These are phyloP conservation scores for Plectosphaerella cucumerina DNA, from an alignment of 2,329 filamentous ascomycete species.

Conservation along the genomic window DNA sequence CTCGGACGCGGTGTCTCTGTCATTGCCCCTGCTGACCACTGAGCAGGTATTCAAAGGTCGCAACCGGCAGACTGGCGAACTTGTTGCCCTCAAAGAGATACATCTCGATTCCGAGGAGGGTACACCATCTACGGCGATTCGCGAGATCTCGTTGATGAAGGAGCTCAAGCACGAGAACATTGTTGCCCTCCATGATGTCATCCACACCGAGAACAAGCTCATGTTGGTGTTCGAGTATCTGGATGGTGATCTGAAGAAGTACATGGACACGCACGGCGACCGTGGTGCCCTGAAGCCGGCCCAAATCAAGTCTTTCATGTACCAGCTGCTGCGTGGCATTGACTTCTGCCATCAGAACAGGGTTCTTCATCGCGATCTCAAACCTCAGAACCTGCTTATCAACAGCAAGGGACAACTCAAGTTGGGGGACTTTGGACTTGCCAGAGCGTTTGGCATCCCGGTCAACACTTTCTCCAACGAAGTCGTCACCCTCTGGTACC, in stretches of 20 bases:
- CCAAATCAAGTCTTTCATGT: conserved; percentile 99
- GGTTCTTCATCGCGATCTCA: conserved; percentile 90
- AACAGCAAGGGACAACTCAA: conserved; percentile 89
- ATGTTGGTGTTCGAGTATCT: conserved; percentile 99
- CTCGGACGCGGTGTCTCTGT: background rate
- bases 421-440: conserved; percentile 90
- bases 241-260: conserved; percentile 97
- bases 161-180: conserved; percentile 99
- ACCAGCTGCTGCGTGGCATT: conserved; percentile 90
- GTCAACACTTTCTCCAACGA: conserved; percentile 99
- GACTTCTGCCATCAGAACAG: conserved; percentile 98
- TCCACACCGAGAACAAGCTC: conserved; percentile 98
- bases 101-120: conserved; percentile 98
- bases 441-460: conserved; percentile 91
- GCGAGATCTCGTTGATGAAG: conserved; percentile 99
- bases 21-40: background rate
- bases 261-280: conserved; percentile 93
- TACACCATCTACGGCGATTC: conserved; percentile 93
- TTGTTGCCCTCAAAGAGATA: conserved; percentile 96
- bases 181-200: conserved; percentile 94
- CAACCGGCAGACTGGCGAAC: conserved; percentile 93
- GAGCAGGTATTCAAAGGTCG: conserved; percentile 92
- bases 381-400: conserved; percentile 94
- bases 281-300: conserved; percentile 81
- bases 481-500: conserved; percentile 96